Conservation (phyloP, 1,284 basidiomycete species). For the Microstroma glucosiphilum region DNA sequence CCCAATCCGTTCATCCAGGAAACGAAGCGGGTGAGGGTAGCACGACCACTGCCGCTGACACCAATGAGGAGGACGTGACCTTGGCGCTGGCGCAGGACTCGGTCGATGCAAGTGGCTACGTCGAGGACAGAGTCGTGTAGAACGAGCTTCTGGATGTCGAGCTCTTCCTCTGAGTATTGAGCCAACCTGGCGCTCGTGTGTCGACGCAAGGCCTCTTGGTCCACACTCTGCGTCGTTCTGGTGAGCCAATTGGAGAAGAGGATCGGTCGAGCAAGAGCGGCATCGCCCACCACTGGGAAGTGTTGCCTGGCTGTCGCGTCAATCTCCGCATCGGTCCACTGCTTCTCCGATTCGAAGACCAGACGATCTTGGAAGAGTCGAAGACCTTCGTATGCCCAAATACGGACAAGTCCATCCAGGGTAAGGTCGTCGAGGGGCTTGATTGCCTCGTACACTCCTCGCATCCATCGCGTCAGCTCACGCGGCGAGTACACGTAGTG, state of each 20-base stretch:
- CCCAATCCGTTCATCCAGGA: constrained; percentile 99
- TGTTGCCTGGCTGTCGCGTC: constrained; percentile 75
- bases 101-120: constrained; percentile 92
- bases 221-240: constrained; percentile 91
- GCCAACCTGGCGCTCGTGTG: constrained; percentile 94
- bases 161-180: constrained; percentile 60
- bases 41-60: constrained; percentile 97
- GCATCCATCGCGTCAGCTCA: constrained; percentile 94
- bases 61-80: constrained; percentile 94
- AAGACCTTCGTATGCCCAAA: constrained; percentile 97
- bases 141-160: constrained; percentile 88
- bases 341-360: constrained; percentile 55
- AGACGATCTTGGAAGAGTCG: constrained; percentile 97
- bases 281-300: constrained; percentile 85
- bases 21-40: constrained; percentile 93
- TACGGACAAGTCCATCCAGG: constrained; percentile 86
- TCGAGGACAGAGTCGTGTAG: constrained; percentile 97
- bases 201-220: constrained; percentile 83
- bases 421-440: constrained; percentile 87
- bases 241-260: constrained; percentile 99
- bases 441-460: constrained; percentile 95
- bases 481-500: constrained; percentile 99
- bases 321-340: constrained; percentile 89
- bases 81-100: constrained; percentile 97
- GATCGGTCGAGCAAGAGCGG: constrained; percentile 73